These are phyloP conservation scores for Dictyostelium brefeldianum DNA, from an alignment of 78 protist genomes.

Conservation along the genomic window DNA sequence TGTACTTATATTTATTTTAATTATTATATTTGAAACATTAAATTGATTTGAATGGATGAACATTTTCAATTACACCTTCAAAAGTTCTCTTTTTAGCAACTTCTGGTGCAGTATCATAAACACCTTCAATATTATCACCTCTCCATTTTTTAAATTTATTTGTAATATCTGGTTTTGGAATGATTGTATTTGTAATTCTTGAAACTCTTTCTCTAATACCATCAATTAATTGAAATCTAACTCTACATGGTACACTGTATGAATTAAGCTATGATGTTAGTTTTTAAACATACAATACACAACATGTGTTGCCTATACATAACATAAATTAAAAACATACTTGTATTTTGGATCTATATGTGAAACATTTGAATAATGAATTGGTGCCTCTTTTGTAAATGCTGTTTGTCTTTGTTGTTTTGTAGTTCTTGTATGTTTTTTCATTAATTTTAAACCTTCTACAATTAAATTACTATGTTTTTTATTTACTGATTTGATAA, in stretches of 20 bases:
- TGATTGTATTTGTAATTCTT: conserved; percentile 34
- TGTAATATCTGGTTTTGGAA: conserved; percentile 54
- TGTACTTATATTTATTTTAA: neutral
- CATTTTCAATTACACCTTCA: conserved; percentile 42
- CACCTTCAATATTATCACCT: conserved; percentile 64
- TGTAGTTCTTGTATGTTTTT: conserved; percentile 34
- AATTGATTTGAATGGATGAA: conserved; percentile 41
- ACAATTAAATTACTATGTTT: conserved; percentile 63
- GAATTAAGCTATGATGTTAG: neutral
- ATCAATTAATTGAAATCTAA: conserved; percentile 71
- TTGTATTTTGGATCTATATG: conserved; percentile 63
- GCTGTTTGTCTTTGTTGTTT: conserved; percentile 42
- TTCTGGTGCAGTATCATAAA: conserved; percentile 37
- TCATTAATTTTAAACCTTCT: conserved; percentile 71
- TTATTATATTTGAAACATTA: conserved; percentile 4
- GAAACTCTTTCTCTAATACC: conserved; percentile 74
- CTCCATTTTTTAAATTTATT: conserved; percentile 50
- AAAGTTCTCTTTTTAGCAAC: conserved; percentile 49
- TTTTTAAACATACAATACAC: no score
- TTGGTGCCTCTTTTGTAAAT: conserved; percentile 74
- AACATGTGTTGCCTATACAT: no score
- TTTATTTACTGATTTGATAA: conserved; percentile 71
- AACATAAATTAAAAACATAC: neutral
- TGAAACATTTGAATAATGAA: conserved; percentile 69
- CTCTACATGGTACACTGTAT: conserved; percentile 42